Evolutionary conservation across 495 filamentous ascomycete species (phyloP).

Genomic region (Trichocladium antarcticum): DNA sequence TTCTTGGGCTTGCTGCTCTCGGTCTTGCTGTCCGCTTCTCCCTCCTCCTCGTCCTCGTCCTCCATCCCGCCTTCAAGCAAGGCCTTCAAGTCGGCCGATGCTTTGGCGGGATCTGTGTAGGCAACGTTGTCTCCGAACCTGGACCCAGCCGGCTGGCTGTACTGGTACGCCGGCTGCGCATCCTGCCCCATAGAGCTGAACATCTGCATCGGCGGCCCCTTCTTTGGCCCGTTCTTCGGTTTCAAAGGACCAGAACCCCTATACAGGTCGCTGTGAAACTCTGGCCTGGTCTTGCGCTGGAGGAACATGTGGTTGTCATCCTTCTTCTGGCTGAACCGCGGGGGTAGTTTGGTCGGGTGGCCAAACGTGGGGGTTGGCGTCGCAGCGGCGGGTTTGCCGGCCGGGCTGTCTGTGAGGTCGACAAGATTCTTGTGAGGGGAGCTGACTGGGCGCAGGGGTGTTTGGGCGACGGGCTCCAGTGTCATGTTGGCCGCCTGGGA

Average conservation of each 20-base stretch:
- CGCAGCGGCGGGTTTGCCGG: slow-evolving; percentile 12
- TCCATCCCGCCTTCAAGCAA: slow-evolving; percentile 80
- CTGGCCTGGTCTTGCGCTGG: slow-evolving; percentile 34
- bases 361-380: slow-evolving; percentile 25
- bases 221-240: slow-evolving; percentile 27
- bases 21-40: slow-evolving; percentile 17
- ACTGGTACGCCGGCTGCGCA: slow-evolving; percentile 18
- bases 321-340: slow-evolving; percentile 10
- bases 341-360: slow-evolving; percentile 20
- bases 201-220: slow-evolving; percentile 25
- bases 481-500: slow-evolving; percentile 27
- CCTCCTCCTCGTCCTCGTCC: slow-evolving; percentile 52
- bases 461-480: slow-evolving; percentile 10
- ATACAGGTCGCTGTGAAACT: slow-evolving; percentile 37
- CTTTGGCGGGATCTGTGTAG: slow-evolving; percentile 67
- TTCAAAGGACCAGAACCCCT: slow-evolving; percentile 29
- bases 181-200: slow-evolving; percentile 31
- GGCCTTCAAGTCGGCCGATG: slow-evolving; percentile 76
- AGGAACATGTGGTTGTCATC: slow-evolving; percentile 34
- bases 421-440: slow-evolving; percentile 9
- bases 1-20: slow-evolving; percentile 12
- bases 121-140: slow-evolving; percentile 44
- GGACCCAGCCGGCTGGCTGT: slow-evolving; percentile 27
- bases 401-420: slow-evolving; percentile 21
- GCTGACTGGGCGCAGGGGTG: slow-evolving; percentile 7